These are phyloP conservation scores for Chytriomyces hyalinus DNA, from an alignment of 192 early-diverging fungal genomes.

Conservation along the genomic window DNA sequence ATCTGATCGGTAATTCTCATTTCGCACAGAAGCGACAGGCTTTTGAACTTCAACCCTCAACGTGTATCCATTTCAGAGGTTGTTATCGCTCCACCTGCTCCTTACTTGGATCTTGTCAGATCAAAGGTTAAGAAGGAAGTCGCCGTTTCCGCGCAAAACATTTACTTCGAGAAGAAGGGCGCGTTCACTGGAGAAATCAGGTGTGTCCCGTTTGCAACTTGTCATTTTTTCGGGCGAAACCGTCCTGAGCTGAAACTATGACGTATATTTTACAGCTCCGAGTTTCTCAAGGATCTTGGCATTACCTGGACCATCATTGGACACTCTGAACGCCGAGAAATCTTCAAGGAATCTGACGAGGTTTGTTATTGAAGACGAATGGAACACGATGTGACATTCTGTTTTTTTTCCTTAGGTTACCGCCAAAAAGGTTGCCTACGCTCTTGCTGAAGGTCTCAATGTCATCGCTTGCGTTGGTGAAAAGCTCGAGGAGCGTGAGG, in stretches of 20 bases:
- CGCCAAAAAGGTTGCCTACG: slow-evolving; percentile 88
- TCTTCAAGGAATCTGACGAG: slow-evolving; percentile 87
- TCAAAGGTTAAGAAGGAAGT: slow-evolving; percentile 78
- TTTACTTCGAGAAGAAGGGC: slow-evolving; percentile 81
- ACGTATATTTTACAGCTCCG: slow-evolving; percentile 57
- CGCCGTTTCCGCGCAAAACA: slow-evolving; percentile 95
- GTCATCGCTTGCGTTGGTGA: slow-evolving; percentile 97
- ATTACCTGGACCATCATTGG: slow-evolving; percentile 97
- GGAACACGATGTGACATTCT: slow-evolving; percentile 13
- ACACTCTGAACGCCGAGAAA: slow-evolving; percentile 97
- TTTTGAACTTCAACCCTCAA: not conserved
- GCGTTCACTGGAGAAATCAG: slow-evolving; percentile 98
- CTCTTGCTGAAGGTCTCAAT: slow-evolving; percentile 83
- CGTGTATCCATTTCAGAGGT: slow-evolving; percentile 74
- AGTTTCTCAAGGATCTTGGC: slow-evolving; percentile 94
- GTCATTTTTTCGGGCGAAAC: slow-evolving; percentile 75
- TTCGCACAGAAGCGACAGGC: not conserved
- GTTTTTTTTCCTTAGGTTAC: slow-evolving; percentile 54
- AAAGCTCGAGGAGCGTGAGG: slow-evolving; percentile 93
- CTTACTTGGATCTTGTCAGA: slow-evolving; percentile 86
- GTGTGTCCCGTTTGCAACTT: slow-evolving; percentile 40
- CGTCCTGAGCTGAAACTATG: slow-evolving; percentile 36
- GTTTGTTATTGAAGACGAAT: slow-evolving; percentile 35
- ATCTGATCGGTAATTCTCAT: slow-evolving; percentile 67
- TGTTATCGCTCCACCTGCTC: slow-evolving; percentile 92